Evolutionary conservation across 2,329 filamentous ascomycete genomes (phyloP).

Genomic region (Fusarium sp.): DNA sequence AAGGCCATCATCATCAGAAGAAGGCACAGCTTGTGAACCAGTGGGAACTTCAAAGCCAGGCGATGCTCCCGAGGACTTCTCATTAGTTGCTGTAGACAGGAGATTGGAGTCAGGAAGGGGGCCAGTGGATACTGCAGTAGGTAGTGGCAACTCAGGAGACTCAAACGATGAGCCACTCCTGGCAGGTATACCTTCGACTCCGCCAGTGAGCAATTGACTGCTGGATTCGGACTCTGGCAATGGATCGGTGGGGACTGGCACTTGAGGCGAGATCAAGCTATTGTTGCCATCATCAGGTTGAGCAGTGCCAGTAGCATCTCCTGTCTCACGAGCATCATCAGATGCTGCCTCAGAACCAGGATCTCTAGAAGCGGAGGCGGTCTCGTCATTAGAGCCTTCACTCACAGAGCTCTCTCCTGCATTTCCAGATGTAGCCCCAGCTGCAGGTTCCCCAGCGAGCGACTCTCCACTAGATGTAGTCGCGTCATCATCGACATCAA

Average conservation of each 20-base stretch:
- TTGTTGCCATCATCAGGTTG: neutral
- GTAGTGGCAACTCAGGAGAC: neutral
- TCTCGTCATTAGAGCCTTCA: neutral
- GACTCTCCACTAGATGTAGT: neutral
- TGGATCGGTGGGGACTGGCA: neutral
- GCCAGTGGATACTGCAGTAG: neutral
- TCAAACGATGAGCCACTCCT: neutral
- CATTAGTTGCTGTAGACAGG: neutral
- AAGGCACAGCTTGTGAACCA: neutral
- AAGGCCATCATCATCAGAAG: neutral
- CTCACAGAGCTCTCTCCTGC: neutral
- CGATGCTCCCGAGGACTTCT: neutral
- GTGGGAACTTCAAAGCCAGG: neutral
- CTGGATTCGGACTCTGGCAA: neutral
- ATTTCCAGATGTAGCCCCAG: neutral
- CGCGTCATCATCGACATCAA: rapidly evolving
- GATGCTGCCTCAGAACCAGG: neutral
- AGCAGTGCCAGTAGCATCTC: neutral
- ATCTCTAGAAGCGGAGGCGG: neutral
- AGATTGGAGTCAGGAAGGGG: neutral
- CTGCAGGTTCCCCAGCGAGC: neutral
- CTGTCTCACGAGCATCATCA: neutral
- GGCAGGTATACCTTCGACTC: neutral
- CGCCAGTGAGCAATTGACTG: neutral
- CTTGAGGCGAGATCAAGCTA: neutral